These are phyloP conservation scores for Microstegium vimineum DNA, from an alignment of 176 grass and related monocot genomes.

Conservation along the genomic window DNA sequence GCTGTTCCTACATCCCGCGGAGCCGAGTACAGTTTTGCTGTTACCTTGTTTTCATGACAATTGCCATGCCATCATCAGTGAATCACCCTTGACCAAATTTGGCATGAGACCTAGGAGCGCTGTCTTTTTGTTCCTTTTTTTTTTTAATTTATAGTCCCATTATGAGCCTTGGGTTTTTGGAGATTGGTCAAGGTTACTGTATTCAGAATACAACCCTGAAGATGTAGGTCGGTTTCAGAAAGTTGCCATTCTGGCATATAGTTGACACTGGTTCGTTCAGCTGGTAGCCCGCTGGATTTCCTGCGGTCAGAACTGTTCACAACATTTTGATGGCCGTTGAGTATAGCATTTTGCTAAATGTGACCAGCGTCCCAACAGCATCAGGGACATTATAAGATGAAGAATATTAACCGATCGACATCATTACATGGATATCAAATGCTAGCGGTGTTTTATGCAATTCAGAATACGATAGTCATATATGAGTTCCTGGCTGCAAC, in stretches of 20 bases:
- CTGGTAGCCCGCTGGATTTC: background rate
- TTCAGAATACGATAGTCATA: background rate
- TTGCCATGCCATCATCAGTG: conserved; percentile 10
- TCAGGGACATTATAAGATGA: background rate
- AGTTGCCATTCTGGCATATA: conserved; percentile 27
- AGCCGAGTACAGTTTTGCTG: conserved; percentile 49
- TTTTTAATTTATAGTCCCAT: background rate
- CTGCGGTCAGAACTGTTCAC: conserved; percentile 12
- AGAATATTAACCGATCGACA: background rate
- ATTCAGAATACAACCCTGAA: conserved; percentile 25
- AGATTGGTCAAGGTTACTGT: conserved; percentile 45
- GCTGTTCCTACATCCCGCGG: conserved; percentile 28
- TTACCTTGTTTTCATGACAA: conserved; percentile 39
- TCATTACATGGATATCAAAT: background rate
- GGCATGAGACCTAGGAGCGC: conserved; percentile 45
- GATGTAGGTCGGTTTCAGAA: conserved; percentile 30
- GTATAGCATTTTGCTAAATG: background rate
- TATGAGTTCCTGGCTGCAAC: background rate
- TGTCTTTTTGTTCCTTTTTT: conserved; percentile 14
- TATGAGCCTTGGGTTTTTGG: conserved; percentile 39
- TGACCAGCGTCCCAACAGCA: background rate
- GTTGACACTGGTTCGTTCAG: background rate
- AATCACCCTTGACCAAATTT: conserved; percentile 49
- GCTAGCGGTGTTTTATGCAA: background rate
- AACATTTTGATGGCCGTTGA: conserved; percentile 7